Evolutionary conservation across 2,329 filamentous ascomycete species (phyloP).

Genomic region (Penicillium rolfsii): DNA sequence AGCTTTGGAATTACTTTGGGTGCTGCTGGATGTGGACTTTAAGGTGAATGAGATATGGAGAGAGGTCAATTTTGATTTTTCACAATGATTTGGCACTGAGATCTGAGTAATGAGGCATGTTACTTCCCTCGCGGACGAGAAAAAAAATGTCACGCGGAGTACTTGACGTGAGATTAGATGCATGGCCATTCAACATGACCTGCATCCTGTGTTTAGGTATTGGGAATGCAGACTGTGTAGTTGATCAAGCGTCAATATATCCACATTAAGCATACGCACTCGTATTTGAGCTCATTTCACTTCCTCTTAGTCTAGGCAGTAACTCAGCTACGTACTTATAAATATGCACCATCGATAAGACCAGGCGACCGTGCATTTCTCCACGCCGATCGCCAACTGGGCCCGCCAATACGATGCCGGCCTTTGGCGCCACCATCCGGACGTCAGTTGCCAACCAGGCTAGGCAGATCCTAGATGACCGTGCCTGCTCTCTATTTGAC

Average conservation of each 20-base stretch:
- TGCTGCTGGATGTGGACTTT: constrained; percentile 24
- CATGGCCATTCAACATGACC: constrained; percentile 15
- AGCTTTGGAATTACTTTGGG: constrained; percentile 33
- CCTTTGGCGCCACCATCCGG: constrained; percentile 20
- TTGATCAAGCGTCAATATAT: neutral
- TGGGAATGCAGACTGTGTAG: neutral
- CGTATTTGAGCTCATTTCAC: neutral
- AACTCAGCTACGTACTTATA: neutral
- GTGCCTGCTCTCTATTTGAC: constrained; percentile 4
- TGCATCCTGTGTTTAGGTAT: neutral
- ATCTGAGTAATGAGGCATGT: neutral
- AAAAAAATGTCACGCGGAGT: neutral
- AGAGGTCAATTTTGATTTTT: neutral
- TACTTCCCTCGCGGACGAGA: constrained; percentile 8
- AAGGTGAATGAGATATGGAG: neutral
- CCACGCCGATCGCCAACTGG: constrained; percentile 18
- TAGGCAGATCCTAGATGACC: constrained; percentile 11
- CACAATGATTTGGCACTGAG: neutral
- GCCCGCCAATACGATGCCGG: constrained; percentile 15
- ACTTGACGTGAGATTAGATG: neutral
- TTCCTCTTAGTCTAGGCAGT: neutral
- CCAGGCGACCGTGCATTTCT: constrained; percentile 12
- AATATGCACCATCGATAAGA: neutral
- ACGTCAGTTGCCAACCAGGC: constrained; percentile 10
- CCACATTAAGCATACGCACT: neutral